phyloP scores from a whole-genome alignment of 768 basidiomycete genomes.

The Tulasnella sp. region DNA sequence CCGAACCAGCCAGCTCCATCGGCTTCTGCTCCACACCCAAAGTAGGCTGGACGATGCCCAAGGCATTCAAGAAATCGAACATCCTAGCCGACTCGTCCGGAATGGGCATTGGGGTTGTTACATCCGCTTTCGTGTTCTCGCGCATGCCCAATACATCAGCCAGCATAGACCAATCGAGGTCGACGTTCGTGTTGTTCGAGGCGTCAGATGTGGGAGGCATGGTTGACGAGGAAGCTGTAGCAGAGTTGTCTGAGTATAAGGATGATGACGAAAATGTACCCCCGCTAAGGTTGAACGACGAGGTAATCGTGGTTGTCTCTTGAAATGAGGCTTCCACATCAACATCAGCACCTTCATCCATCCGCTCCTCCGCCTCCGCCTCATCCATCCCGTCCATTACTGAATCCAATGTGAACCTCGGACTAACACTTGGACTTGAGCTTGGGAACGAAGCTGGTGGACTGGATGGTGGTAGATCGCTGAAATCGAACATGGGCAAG shows the following conservation, averaged over 20 bases:
- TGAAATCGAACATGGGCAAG: background rate
- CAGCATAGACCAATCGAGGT: background rate
- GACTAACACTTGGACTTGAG: conserved; percentile 2
- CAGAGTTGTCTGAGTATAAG: background rate
- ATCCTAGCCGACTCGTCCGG: background rate
- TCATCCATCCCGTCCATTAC: conserved; percentile 8
- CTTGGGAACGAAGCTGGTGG: conserved; percentile 1
- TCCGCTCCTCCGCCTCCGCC: background rate
- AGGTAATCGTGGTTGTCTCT: background rate
- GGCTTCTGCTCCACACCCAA: background rate
- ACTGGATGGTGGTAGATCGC: conserved; percentile 1
- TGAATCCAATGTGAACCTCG: conserved; percentile 6
- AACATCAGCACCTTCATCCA: background rate
- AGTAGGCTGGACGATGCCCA: background rate
- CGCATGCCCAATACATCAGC: background rate
- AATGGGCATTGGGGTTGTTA: background rate
- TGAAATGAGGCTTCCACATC: background rate
- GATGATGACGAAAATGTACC: background rate
- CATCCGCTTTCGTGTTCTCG: background rate
- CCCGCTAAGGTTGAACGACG: background rate
- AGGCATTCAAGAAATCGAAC: conserved; percentile 4
- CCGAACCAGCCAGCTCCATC: background rate
- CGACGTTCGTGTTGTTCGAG: background rate
- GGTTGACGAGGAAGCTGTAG: background rate
- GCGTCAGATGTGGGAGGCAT: background rate